Conservation (phyloP, 768 basidiomycete genomes). For the Lactifluus rugatus region DNA sequence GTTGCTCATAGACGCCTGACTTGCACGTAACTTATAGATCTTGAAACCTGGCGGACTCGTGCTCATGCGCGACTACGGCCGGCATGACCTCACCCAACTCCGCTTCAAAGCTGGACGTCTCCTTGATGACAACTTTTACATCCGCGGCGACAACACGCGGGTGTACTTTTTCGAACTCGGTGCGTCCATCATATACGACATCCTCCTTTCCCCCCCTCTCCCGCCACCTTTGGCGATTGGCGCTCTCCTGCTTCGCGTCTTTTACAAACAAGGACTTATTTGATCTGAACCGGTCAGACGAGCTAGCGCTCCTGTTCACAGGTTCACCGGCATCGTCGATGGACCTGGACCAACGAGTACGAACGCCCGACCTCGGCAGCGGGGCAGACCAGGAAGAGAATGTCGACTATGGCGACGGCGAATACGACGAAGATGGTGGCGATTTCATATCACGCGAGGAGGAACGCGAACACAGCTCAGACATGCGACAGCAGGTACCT, state of each 20-base stretch:
- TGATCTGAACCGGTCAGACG: slow-evolving; percentile 37
- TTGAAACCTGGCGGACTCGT: slow-evolving; percentile 83
- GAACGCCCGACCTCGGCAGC: slow-evolving; percentile 21
- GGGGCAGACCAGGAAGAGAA: slow-evolving; percentile 27
- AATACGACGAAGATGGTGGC: not conserved
- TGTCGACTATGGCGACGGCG: slow-evolving; percentile 24
- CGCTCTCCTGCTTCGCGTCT: too few species aligned
- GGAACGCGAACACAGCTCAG: too few species aligned
- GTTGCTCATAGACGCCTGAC: not conserved
- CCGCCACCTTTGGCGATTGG: too few species aligned
- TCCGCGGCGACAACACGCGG: slow-evolving; percentile 92
- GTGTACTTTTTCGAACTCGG: slow-evolving; percentile 95
- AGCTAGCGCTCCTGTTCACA: slow-evolving; percentile 72
- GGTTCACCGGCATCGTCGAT: slow-evolving; percentile 39
- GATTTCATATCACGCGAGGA: too few species aligned
- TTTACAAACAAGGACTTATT: too few species aligned
- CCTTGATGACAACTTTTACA: slow-evolving; percentile 90
- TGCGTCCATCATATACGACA: slow-evolving; percentile 21
- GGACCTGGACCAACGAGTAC: slow-evolving; percentile 22
- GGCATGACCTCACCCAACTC: slow-evolving; percentile 89
- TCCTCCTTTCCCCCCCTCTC: too few species aligned
- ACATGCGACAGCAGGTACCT: too few species aligned
- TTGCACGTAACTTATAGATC: slow-evolving; percentile 48
- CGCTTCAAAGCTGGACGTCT: slow-evolving; percentile 84
- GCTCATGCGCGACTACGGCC: slow-evolving; percentile 88